A percentile compares a stretch with the other conserved stretches of the same genome.
Evolutionary conservation across 805 yeast species (phyloP).

Genomic region (Lachancea sp.): DNA sequence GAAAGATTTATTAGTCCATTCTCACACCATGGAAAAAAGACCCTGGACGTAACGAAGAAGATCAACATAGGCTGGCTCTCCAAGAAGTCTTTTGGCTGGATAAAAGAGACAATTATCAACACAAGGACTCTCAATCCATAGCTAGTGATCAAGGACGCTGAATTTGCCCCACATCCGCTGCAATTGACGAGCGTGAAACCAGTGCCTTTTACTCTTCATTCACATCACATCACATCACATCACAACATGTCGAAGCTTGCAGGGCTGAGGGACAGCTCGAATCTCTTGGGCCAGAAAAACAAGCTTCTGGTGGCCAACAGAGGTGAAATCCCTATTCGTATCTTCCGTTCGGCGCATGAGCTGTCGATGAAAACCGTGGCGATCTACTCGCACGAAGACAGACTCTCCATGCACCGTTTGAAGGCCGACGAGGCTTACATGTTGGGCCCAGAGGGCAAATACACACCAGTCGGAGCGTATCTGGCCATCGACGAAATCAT

Average conservation of each 20-base stretch:
- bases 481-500: constrained; percentile 93
- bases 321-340: constrained; percentile 81
- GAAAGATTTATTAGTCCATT: not conserved
- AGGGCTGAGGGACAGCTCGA: constrained; percentile 31
- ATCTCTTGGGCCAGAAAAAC: constrained; percentile 36
- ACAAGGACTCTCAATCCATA: no score
- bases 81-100: not conserved
- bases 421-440: constrained; percentile 93
- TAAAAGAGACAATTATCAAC: not conserved
- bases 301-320: constrained; percentile 76
- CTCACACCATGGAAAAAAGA: not conserved
- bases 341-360: constrained; percentile 96
- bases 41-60: not conserved
- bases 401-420: constrained; percentile 88
- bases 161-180: not conserved
- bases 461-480: constrained; percentile 92
- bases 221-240: no score
- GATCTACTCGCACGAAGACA: constrained; percentile 91
- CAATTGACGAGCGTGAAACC: not conserved
- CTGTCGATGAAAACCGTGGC: constrained; percentile 96
- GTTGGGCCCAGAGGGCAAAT: constrained; percentile 84
- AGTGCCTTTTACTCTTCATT: no score
- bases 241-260: constrained; percentile 13
- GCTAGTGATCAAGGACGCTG: no score
- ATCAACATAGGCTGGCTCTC: not conserved